Base-by-base conservation (phyloP, 169 alveolate genomes). In the Miamiensis avidus region DNA sequence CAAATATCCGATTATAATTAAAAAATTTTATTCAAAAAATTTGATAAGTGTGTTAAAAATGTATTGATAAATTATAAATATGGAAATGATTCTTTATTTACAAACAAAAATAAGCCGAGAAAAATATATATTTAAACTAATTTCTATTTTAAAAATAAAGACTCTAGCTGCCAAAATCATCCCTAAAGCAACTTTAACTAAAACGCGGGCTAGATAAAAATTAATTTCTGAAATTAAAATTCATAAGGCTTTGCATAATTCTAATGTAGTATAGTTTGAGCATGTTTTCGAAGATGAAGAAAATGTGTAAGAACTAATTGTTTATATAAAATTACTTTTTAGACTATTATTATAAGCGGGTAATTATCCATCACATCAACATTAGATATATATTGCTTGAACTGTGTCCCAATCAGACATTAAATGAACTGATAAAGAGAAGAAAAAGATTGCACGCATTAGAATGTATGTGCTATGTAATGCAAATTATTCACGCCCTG, bases 221-320 rank as follows among this genome's bases (percentile, higher is more conserved):
- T 76, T 94, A 32, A 89, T 94, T 73, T 85, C 93, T 27, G 97
- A 94, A 87, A 94, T 94, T 74, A 90, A 92, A 85, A 94, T 94
- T 73, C 97, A 94, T 76, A 91, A 95, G 78, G 89, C 95, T 25
- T 81, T 92, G 76, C 93, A 92, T 77, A 95, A 94, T 83, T 49
- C 85, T 6, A 88, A 93, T 64, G 82, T 93, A 6, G 97, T 95
- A 26, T 92, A 91, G 31, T 94, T 94, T 86, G 94, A 93, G 81
- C 97, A 93, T 85, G 92, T 89, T 78, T 95, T 95, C 65, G 95
- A 95, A 86, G 97, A 95, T 69, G 88, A 94, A 27, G 95, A 93
- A 82, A 89, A 92, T 83, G 97, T 95, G 1, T 91, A 49, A n/a
- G n/a, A n/a, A n/a, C n/a, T n/a, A n/a, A n/a, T n/a, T n/a, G n/a